Evolutionary conservation across 2,329 filamentous ascomycete species (phyloP), one percentile per base, ranked within the genome.

Genomic region (Geosmithia morbida): DNA sequence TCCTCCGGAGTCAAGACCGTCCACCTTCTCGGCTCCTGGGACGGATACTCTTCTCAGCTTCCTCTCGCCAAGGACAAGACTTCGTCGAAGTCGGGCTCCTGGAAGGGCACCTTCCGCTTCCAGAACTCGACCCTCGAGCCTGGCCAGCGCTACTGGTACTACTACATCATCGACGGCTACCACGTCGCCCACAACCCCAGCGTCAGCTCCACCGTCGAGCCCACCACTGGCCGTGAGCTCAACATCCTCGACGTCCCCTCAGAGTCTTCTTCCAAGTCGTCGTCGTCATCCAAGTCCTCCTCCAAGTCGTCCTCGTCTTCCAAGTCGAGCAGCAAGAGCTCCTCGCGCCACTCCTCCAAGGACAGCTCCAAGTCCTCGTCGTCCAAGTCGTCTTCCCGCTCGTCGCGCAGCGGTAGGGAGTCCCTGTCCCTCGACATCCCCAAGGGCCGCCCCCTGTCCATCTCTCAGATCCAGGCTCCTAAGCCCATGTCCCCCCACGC

Each of bases 131-230:
- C 87, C 51, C 78, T 97, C 59, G 82, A 90, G 73, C 75, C 87
- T 58, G 88, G 90, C 64, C 81, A 87, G 65, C 83, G 90, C 64
- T 97, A 97, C 81, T 98, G 92, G 92, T 98, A 97, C 82, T 98
- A 98, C 81, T 98, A 96, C 77, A 96, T 97, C 81, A 92, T 97
- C 67, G 92, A 98, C 66, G 92, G 92, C 58, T 96, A 96, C 80
- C 89, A 96, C 67, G 84, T 94, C 65, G 89, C 89, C 52, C 90
- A 97, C 77, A 92, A 97, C 71, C 89, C 90, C 56, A 86, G 85
- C 65, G 83, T 88, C 65, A 74, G 85, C 60, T 90, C 84, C 62
- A 94, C 86, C 62, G 83, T 85, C 56, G 92, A 98, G 75, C 89
- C 90, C 63, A 97, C 89, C 66, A 97, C 92, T 49, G 87, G 89